Percentiles rank a stretch among this genome's conserved stretches.
Conservation (phyloP, 225 moss, liverwort and hornwort species). For the Pseudoscleropodium purum region DNA sequence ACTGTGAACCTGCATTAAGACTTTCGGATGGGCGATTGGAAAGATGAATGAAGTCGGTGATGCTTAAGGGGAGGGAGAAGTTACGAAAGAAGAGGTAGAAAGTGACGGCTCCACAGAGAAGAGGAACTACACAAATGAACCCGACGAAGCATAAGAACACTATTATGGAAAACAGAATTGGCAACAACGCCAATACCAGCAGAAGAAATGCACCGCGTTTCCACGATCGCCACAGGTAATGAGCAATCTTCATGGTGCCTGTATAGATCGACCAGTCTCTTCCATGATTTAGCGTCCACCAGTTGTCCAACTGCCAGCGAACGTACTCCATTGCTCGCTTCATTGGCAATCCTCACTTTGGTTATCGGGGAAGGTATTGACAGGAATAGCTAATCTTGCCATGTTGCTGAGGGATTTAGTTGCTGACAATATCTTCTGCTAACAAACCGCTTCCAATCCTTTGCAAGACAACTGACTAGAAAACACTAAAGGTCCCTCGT, state of each 20-base stretch:
- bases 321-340: slow-evolving; percentile 11
- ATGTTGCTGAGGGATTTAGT: neutral
- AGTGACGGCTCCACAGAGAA: slow-evolving; percentile 8
- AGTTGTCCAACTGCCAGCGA: neutral
- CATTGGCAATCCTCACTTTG: neutral
- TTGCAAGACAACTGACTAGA: neutral
- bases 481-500: neutral
- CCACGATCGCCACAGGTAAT: slow-evolving; percentile 13
- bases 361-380: neutral
- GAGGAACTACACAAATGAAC: slow-evolving; percentile 9
- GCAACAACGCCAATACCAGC: slow-evolving; percentile 14
- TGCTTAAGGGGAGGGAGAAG: neutral
- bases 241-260: neutral
- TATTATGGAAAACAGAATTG: slow-evolving; percentile 13
- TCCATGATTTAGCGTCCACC: neutral
- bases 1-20: neutral
- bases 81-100: slow-evolving; percentile 13
- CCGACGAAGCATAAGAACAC: slow-evolving; percentile 13
- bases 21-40: neutral
- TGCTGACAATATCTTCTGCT: neutral
- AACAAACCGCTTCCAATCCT: neutral
- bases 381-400: neutral
- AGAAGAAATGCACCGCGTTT: slow-evolving; percentile 1
- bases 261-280: neutral
- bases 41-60: neutral